These are phyloP conservation scores for Puccinia horiana DNA, from an alignment of 1,284 basidiomycete genomes.

Conservation along the genomic window DNA sequence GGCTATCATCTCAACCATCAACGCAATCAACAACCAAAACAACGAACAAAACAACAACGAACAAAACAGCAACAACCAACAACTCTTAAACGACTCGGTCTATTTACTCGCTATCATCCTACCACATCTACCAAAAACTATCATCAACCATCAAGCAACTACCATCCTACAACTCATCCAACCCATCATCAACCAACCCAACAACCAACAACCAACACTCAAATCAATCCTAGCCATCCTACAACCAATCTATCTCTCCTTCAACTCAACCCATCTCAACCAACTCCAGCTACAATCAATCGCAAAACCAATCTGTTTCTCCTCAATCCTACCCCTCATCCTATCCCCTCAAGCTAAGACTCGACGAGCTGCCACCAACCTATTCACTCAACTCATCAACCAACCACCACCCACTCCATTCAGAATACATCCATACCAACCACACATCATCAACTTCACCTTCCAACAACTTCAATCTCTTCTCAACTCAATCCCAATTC, in stretches of 20 bases:
- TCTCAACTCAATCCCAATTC: conserved; percentile 68
- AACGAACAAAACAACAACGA: conserved; percentile 58
- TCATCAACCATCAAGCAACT: conserved; percentile 62
- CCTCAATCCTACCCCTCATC: conserved; percentile 65
- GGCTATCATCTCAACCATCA: conserved; percentile 66
- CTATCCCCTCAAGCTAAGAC: conserved; percentile 91
- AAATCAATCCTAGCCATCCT: conserved; percentile 10
- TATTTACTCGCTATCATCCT: conserved; percentile 79
- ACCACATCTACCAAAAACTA: conserved; percentile 68
- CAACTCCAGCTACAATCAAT: conserved; percentile 65
- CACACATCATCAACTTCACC: conserved; percentile 76
- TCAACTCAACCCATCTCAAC: conserved; percentile 67
- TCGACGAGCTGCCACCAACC: conserved; percentile 82
- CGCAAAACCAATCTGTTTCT: conserved; percentile 70
- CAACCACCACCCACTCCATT: conserved; percentile 77
- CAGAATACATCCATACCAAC: conserved; percentile 77
- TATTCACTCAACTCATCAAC: conserved; percentile 73
- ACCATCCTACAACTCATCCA: conserved; percentile 54
- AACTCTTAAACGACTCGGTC: conserved; percentile 80
- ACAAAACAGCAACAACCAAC: conserved; percentile 75
- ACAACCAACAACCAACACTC: not conserved
- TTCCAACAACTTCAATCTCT: conserved; percentile 64
- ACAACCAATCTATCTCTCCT: conserved; percentile 50
- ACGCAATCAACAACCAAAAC: conserved; percentile 56
- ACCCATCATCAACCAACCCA: not conserved